Evolutionary conservation across 2,329 filamentous ascomycete genomes (phyloP), one percentile per base, ranked within the genome.

Genomic region (Monilinia vaccinii-corymbosi): DNA sequence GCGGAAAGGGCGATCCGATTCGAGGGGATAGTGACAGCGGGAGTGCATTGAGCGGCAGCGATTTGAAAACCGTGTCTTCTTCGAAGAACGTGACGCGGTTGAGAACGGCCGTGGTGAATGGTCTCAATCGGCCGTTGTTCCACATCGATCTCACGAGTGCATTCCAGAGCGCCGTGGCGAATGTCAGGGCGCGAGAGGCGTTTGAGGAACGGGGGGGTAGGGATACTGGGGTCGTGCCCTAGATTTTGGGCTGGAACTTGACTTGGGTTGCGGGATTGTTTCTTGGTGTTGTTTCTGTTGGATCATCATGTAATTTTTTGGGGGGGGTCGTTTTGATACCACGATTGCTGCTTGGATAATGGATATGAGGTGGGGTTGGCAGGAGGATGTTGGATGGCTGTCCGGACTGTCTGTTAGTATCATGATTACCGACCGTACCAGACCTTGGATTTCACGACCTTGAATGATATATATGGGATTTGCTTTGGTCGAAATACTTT

Each of bases 131-230:
- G 67, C 93, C 94, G 5, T 81, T 97, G 66, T 97, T 99, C 81
- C 94, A 99, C 71, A 83, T 96, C 57, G 94, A 97, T 72, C 75
- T 97, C 56, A 94, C 90, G 4, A 91, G 86, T 69, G 94, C 94
- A 8, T 75, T 97, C 67, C 89, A 97, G 73, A 91, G 87, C 67
- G 93, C 91, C 3, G 83, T 97, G 68, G 84, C 86, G 34, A 96
- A 95, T 66, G 81, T 89, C 0, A 83, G 90, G 73, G 79, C 78
- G 0, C 75, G 79, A 56, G 70, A 73, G 9, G 76, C 77, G 51
- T 68, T 67, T 58, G 68, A 71, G 61, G 64, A 61, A 45, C 48
- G 61, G 9, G 69, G 68, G n/a, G 70, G 68, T 10, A 53, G 61
- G 8, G 69, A 63, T 4, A 65, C 65, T 53, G 66, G 66, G 16